Conservation (phyloP, 805 yeast genomes). For the Lipomyces japonicus region DNA sequence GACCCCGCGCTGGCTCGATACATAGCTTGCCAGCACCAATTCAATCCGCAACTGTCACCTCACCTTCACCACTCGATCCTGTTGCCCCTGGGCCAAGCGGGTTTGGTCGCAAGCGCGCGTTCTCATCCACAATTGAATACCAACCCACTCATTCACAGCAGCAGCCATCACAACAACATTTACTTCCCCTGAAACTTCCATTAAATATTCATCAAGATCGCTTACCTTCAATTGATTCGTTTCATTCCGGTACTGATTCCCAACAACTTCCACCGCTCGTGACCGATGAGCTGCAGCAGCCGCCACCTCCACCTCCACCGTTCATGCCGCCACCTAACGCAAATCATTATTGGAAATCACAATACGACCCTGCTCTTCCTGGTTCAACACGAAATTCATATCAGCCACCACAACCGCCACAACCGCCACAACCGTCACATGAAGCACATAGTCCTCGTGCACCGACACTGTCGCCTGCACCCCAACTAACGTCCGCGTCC, state of each 20-base stretch:
- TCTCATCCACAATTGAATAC: slow-evolving; percentile 23
- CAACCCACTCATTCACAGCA: slow-evolving; percentile 1
- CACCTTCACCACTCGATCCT: slow-evolving; percentile 3
- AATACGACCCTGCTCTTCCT: slow-evolving; percentile 7
- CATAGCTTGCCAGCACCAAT: slow-evolving; percentile 11
- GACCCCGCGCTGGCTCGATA: slow-evolving; percentile 15
- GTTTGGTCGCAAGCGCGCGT: slow-evolving; percentile 25
- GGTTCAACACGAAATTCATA: neutral
- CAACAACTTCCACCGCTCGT: too few relatives aligned
- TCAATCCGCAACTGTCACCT: slow-evolving; percentile 1
- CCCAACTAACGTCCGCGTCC: neutral
- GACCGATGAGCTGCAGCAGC: slow-evolving; percentile 7
- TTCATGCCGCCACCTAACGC: slow-evolving; percentile 24
- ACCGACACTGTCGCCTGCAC: neutral
- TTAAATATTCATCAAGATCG: slow-evolving; percentile 9
- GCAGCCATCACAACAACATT: slow-evolving; percentile 10
- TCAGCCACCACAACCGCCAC: slow-evolving; percentile 4
- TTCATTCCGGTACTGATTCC: slow-evolving; percentile 4
- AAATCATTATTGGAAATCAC: slow-evolving; percentile 22
- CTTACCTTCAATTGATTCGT: slow-evolving; percentile 32
- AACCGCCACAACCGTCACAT: neutral
- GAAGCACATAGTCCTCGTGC: slow-evolving; percentile 3
- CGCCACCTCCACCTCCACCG: slow-evolving; percentile 6
- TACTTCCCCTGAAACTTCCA: neutral
- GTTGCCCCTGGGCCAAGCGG: slow-evolving; percentile 1